These are phyloP conservation scores for Claviceps arundinis DNA, from an alignment of 2,329 filamentous ascomycete species.

Conservation along the genomic window DNA sequence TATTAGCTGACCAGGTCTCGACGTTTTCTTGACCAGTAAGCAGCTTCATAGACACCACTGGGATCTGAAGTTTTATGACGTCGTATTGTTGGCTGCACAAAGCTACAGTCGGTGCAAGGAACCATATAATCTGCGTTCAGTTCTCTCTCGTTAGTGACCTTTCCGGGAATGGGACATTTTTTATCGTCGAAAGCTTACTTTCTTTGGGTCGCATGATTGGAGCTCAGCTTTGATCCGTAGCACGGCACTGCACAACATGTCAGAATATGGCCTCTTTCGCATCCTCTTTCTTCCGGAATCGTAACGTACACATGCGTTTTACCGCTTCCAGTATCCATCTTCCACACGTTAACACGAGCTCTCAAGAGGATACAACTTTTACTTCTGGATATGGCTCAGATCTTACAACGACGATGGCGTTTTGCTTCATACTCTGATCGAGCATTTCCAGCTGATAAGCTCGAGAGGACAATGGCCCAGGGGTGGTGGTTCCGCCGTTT, in stretches of 20 bases:
- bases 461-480: conserved; percentile 29
- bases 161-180: not conserved
- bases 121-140: conserved; percentile 46
- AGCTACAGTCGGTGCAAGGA: conserved; percentile 55
- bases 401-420: conserved; percentile 57
- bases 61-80: conserved; percentile 47
- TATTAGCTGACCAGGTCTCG: conserved; percentile 55
- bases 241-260: conserved; percentile 37
- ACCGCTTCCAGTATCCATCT: conserved; percentile 73
- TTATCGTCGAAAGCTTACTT: conserved; percentile 28
- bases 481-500: not conserved
- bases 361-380: not conserved
- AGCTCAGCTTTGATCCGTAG: conserved; percentile 55
- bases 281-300: not conserved
- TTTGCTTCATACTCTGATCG: conserved; percentile 50
- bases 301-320: conserved; percentile 60
- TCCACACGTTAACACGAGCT: not conserved
- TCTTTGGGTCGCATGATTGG: conserved; percentile 34
- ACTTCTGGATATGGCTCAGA: not conserved
- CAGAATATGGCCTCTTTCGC: not conserved
- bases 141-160: not conserved
- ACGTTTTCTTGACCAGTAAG: conserved; percentile 57
- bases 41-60: conserved; percentile 43
- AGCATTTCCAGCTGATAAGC: conserved; percentile 70
- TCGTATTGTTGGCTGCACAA: conserved; percentile 53